These are phyloP conservation scores for Nemania sp. DNA, from an alignment of 2,329 filamentous ascomycete genomes.

Conservation along the genomic window DNA sequence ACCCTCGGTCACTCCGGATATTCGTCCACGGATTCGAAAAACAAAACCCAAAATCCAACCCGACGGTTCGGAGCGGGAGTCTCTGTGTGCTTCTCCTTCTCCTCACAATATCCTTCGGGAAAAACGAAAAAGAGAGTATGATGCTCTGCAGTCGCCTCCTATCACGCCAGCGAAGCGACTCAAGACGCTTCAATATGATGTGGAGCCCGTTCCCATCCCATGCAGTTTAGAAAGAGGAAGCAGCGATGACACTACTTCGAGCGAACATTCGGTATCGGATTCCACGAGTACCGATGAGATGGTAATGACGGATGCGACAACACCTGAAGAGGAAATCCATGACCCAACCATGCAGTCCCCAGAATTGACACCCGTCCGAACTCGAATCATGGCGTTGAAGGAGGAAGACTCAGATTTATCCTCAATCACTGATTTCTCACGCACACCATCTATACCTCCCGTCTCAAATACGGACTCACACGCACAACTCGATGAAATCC, in stretches of 20 bases:
- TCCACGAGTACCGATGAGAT: conserved; percentile 49
- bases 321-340: conserved; percentile 62
- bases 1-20: conserved; percentile 67
- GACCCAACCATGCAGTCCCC: conserved; percentile 55
- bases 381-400: conserved; percentile 48
- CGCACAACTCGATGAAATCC: conserved; percentile 6
- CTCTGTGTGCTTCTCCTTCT: conserved; percentile 52
- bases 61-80: conserved; percentile 52
- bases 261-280: conserved; percentile 50
- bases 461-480: conserved; percentile 12
- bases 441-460: conserved; percentile 33
- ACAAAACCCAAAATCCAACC: conserved; percentile 53
- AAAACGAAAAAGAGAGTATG: conserved; percentile 59
- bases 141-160: conserved; percentile 65
- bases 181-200: conserved; percentile 54
- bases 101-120: conserved; percentile 46
- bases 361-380: conserved; percentile 50
- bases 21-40: conserved; percentile 64
- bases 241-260: conserved; percentile 53
- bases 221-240: conserved; percentile 54
- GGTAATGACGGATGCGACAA: conserved; percentile 60
- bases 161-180: conserved; percentile 66
- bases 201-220: conserved; percentile 47
- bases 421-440: conserved; percentile 43
- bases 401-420: conserved; percentile 50